These are phyloP conservation scores for Macaranga tanarius DNA, from an alignment of 441 rosid species.

Conservation along the genomic window DNA sequence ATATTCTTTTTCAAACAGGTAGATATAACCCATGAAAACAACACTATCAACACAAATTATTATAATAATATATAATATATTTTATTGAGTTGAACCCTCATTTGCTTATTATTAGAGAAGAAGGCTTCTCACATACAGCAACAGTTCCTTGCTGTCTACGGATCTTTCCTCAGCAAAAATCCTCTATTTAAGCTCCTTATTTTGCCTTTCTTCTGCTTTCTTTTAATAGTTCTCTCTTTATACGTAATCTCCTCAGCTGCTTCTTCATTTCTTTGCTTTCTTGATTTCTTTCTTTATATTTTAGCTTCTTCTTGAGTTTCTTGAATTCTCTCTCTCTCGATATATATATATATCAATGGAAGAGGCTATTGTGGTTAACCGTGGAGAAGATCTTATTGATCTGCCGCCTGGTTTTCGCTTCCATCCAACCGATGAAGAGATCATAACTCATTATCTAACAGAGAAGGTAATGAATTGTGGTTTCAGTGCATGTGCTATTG, in stretches of 20 bases:
- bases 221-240: constrained; percentile 41
- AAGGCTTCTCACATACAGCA: constrained; percentile 43
- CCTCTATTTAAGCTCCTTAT: constrained; percentile 57
- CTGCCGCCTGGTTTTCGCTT: constrained; percentile 94
- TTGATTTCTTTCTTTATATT: neutral
- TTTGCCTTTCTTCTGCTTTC: constrained; percentile 44
- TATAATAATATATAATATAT: no score
- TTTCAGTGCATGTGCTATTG: constrained; percentile 72
- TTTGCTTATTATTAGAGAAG: neutral
- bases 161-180: constrained; percentile 42
- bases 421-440: constrained; percentile 97
- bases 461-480: constrained; percentile 57
- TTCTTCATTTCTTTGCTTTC: constrained; percentile 3
- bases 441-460: constrained; percentile 67
- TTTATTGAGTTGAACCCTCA: constrained; percentile 11
- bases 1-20: constrained; percentile 38
- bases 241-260: constrained; percentile 10
- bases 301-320: neutral
- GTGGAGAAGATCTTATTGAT: constrained; percentile 51
- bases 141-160: constrained; percentile 72
- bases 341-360: constrained; percentile 41
- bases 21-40: constrained; percentile 31
- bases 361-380: constrained; percentile 43
- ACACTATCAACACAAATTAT: neutral
- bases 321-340: no score